Evolutionary conservation across 495 filamentous ascomycete genomes (phyloP).

Genomic region (Aspergillus sclerotioniger): DNA sequence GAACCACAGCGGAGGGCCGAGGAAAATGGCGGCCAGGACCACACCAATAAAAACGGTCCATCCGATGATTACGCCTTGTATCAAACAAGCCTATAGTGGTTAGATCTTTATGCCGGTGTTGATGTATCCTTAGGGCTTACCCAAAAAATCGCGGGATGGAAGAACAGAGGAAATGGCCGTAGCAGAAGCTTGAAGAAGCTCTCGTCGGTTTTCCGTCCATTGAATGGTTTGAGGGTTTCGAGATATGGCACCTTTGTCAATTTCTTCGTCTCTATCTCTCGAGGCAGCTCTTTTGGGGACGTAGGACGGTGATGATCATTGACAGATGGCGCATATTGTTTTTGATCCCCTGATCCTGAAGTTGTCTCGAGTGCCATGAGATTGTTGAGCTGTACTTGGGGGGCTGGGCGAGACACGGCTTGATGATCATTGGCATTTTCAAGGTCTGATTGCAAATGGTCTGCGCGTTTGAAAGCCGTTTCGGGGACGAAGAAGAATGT

Average conservation of each 20-base stretch:
- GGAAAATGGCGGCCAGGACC: constrained; percentile 77
- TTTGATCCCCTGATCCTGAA: not conserved
- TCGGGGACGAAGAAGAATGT: constrained; percentile 81
- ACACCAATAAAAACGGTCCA: constrained; percentile 96
- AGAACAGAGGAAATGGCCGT: constrained; percentile 62
- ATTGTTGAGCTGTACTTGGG: constrained; percentile 13
- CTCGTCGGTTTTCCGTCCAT: constrained; percentile 72
- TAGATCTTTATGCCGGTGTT: no score
- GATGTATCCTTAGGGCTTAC: constrained; percentile 23
- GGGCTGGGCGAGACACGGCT: constrained; percentile 9
- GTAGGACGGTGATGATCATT: not conserved
- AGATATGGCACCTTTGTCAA: constrained; percentile 50
- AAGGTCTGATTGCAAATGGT: constrained; percentile 62
- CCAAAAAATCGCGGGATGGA: constrained; percentile 87
- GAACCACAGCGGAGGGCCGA: constrained; percentile 78
- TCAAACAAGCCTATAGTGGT: constrained; percentile 62
- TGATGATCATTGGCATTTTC: constrained; percentile 21
- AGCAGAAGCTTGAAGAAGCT: constrained; percentile 59
- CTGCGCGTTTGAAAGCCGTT: constrained; percentile 70
- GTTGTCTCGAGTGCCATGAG: constrained; percentile 18
- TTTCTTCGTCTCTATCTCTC: constrained; percentile 1
- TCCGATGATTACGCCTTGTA: constrained; percentile 86
- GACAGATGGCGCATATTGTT: constrained; percentile 5
- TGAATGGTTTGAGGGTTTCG: constrained; percentile 67
- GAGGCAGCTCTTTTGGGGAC: not conserved